Evolutionary conservation across 192 early-diverging fungal species (phyloP).

Genomic region (Linderina pennispora): DNA sequence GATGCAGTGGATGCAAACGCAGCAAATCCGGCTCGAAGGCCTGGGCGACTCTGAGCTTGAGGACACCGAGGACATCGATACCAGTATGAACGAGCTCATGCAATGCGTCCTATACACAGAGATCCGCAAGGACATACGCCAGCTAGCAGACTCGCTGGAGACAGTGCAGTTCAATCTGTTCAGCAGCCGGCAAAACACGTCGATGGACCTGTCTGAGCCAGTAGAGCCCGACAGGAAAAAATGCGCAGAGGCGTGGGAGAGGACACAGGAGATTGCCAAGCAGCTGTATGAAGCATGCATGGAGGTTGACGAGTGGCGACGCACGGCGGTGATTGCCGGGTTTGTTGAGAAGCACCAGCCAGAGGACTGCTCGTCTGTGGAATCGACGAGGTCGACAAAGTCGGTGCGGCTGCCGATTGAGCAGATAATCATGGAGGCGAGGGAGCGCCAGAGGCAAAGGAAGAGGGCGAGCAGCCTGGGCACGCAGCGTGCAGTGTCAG

Average conservation of each 20-base stretch:
- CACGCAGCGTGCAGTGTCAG: no score
- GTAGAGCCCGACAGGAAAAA: neutral
- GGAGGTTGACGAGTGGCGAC: constrained; percentile 41
- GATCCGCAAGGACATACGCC: constrained; percentile 27
- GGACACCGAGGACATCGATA: constrained; percentile 3
- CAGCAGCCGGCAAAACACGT: constrained; percentile 5
- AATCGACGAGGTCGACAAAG: constrained; percentile 7
- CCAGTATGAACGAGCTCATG: constrained; percentile 34
- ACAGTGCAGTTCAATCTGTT: constrained; percentile 15
- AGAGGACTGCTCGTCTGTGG: constrained; percentile 5
- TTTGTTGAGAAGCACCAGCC: constrained; percentile 7
- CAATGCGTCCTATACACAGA: constrained; percentile 28
- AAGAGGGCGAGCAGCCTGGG: constrained; percentile 11
- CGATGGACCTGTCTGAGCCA: no score
- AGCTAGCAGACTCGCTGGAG: constrained; percentile 23
- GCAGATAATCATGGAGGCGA: constrained; percentile 9
- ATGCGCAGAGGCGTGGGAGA: neutral
- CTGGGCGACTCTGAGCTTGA: constrained; percentile 35
- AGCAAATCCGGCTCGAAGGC: constrained; percentile 27
- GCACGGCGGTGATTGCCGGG: constrained; percentile 12
- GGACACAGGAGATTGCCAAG: constrained; percentile 7
- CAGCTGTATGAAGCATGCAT: constrained; percentile 19
- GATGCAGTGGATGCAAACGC: constrained; percentile 22
- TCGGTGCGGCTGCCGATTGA: constrained; percentile 4
- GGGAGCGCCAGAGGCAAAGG: constrained; percentile 12